Conservation (phyloP, 2,329 filamentous ascomycete genomes). For the Monilinia vaccinii-corymbosi region DNA sequence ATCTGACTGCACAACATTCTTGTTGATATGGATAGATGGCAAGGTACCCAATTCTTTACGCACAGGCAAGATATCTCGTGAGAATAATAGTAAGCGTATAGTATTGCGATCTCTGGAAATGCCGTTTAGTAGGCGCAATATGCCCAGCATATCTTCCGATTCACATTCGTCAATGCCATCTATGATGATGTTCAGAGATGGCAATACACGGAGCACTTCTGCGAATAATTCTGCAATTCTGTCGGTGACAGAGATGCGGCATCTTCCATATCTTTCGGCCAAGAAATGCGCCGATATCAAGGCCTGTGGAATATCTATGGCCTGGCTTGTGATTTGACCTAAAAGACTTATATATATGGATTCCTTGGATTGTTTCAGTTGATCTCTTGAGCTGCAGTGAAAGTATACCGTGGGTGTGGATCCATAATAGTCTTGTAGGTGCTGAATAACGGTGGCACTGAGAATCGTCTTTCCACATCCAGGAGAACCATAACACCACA, state of each 20-base stretch:
- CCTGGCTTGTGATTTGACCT: not conserved
- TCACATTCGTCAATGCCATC: slow-evolving; percentile 10
- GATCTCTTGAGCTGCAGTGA: slow-evolving; percentile 6
- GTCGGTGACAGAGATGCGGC: slow-evolving; percentile 5
- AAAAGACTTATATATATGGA: slow-evolving; percentile 3
- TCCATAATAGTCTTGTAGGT: not conserved
- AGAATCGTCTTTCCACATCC: slow-evolving; percentile 8
- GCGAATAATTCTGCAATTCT: not conserved
- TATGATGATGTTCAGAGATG: slow-evolving; percentile 3
- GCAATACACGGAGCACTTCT: not conserved
- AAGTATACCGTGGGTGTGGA: slow-evolving; percentile 5
- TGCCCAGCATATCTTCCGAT: not conserved
- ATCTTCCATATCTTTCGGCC: slow-evolving; percentile 4
- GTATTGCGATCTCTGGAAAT: not conserved
- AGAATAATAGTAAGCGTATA: slow-evolving; percentile 4
- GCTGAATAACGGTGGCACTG: slow-evolving; percentile 2
- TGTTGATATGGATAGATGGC: not conserved
- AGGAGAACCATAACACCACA: slow-evolving; percentile 9
- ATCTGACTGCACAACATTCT: not conserved
- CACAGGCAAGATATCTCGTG: slow-evolving; percentile 2
- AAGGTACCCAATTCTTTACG: not conserved
- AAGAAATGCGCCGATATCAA: slow-evolving; percentile 5
- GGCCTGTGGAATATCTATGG: not conserved
- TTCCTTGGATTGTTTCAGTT: slow-evolving; percentile 2
- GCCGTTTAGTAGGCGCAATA: not conserved